Conservation (phyloP, 441 rosid species). For the Croton setiger region DNA sequence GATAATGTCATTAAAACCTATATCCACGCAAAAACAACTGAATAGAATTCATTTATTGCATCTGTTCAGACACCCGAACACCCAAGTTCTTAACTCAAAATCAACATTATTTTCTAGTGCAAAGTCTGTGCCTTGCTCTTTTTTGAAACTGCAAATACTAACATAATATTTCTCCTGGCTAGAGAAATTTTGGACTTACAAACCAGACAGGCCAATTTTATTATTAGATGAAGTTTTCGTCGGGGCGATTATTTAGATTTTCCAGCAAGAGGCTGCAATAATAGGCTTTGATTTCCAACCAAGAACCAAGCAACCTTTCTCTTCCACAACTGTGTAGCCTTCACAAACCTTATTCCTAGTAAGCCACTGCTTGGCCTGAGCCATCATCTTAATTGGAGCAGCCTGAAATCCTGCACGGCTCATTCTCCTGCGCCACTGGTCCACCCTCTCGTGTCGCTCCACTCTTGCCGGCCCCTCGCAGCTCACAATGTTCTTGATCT, state of each 20-base stretch:
- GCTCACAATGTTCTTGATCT: constrained; percentile 65
- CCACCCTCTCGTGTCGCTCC: constrained; percentile 59
- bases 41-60: constrained; percentile 25
- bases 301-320: constrained; percentile 60
- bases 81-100: constrained; percentile 1
- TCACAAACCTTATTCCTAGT: constrained; percentile 35
- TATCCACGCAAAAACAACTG: constrained; percentile 14
- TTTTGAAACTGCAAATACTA: background rate
- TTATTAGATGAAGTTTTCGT: background rate
- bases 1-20: background rate
- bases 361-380: constrained; percentile 56
- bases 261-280: constrained; percentile 65
- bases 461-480: constrained; percentile 53
- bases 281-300: constrained; percentile 67
- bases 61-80: constrained; percentile 24
- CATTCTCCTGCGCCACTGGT: constrained; percentile 69
- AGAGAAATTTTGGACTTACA: background rate
- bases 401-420: constrained; percentile 73
- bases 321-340: constrained; percentile 55
- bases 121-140: constrained; percentile 17
- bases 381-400: constrained; percentile 45
- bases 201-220: constrained; percentile 1
- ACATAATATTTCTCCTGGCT: background rate
- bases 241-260: constrained; percentile 31
- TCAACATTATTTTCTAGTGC: constrained; percentile 9